Conservation (phyloP, 441 rosid species). For the Theobroma grandiflorum region DNA sequence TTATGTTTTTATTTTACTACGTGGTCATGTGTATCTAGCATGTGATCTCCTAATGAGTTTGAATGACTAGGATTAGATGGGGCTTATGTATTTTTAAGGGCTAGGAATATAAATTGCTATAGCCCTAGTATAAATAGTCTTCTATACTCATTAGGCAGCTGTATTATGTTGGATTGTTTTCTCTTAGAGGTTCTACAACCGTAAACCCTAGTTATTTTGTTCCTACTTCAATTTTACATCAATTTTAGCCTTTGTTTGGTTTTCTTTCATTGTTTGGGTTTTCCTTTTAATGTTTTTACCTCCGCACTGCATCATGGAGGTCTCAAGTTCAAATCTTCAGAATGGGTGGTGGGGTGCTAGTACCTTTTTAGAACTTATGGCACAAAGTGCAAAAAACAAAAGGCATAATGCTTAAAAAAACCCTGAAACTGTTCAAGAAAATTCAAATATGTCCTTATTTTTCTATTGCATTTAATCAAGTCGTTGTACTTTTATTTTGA, state of each 20-base stretch:
- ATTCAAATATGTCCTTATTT: too few species aligned
- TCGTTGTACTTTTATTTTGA: too few species aligned
- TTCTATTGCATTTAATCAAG: too few species aligned
- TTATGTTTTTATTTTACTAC: not conserved
- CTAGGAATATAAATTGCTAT: not conserved
- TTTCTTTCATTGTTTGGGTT: not conserved
- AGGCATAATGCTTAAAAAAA: too few species aligned
- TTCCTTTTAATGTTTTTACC: not conserved
- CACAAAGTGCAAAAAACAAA: not conserved
- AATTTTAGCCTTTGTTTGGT: not conserved
- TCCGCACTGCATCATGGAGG: not conserved
- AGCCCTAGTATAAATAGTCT: not conserved
- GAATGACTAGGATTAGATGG: not conserved
- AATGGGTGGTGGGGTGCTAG: not conserved
- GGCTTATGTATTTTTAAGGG: not conserved
- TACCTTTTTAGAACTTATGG: not conserved
- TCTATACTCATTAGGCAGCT: not conserved
- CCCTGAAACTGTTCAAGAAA: too few species aligned
- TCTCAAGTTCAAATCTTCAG: not conserved
- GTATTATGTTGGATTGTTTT: too few species aligned
- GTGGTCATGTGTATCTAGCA: not conserved
- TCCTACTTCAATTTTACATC: not conserved
- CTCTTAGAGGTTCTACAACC: not conserved
- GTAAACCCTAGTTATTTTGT: not conserved
- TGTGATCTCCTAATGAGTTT: not conserved